Evolutionary conservation across 192 early-diverging fungal genomes (phyloP).

Genomic region (Geranomyces michiganensis): DNA sequence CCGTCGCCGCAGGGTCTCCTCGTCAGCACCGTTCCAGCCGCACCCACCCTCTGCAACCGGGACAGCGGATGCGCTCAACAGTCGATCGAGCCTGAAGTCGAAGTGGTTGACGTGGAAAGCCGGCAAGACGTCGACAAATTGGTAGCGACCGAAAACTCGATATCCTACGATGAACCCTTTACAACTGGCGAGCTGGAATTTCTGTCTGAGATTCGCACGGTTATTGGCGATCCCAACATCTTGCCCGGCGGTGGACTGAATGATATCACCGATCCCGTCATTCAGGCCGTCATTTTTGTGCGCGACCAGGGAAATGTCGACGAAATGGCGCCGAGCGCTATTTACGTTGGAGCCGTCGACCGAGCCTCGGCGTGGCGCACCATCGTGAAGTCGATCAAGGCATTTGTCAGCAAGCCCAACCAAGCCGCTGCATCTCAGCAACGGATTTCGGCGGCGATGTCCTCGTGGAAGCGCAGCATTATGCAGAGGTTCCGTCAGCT

Average conservation of each 20-base stretch:
- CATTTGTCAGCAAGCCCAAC: neutral
- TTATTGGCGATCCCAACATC: neutral
- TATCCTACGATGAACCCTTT: too few species aligned
- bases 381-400: constrained; percentile 3
- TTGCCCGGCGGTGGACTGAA: constrained; percentile 2
- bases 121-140: too few species aligned
- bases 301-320: neutral
- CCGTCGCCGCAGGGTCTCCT: too few species aligned
- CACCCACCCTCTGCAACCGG: too few species aligned
- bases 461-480: constrained; percentile 4
- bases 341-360: constrained; percentile 2
- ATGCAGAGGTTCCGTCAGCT: constrained; percentile 5
- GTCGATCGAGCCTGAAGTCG: too few species aligned
- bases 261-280: neutral
- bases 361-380: constrained; percentile 1
- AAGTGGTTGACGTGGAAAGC: too few species aligned
- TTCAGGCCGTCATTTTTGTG: neutral
- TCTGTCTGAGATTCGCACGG: neutral
- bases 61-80: too few species aligned
- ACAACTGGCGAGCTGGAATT: neutral
- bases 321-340: neutral
- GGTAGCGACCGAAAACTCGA: too few species aligned
- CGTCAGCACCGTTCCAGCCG: too few species aligned
- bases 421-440: neutral
- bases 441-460: neutral